phyloP scores from a whole-genome alignment of 2,329 filamentous ascomycete genomes.

The Trichoderma guizhouense region DNA sequence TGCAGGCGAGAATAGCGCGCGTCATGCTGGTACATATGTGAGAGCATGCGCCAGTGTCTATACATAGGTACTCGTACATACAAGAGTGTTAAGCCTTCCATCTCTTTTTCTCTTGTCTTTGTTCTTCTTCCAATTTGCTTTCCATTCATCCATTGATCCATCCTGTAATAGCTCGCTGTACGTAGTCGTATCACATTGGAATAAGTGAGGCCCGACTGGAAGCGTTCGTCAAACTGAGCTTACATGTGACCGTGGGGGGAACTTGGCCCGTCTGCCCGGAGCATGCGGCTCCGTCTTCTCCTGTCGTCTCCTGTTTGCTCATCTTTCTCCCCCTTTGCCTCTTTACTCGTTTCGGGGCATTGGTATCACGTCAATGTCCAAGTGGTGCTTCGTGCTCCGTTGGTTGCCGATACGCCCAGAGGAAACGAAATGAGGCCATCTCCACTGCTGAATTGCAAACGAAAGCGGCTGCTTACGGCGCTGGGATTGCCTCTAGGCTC shows the following conservation, averaged over 20 bases:
- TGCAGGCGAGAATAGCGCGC: constrained; percentile 2
- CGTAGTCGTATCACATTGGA: neutral
- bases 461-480: constrained; percentile 11
- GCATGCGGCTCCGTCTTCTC: neutral
- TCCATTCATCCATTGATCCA: neutral
- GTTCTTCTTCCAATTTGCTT: neutral
- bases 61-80: neutral
- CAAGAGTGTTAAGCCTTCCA: neutral
- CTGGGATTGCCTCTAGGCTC: neutral
- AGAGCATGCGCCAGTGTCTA: neutral
- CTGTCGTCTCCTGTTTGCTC: neutral
- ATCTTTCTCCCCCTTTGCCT: neutral
- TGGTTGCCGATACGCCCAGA: constrained; percentile 20
- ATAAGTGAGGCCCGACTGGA: neutral
- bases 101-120: neutral
- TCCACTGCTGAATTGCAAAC: neutral
- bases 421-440: constrained; percentile 5
- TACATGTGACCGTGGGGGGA: neutral
- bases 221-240: neutral
- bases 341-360: neutral
- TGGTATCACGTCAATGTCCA: neutral
- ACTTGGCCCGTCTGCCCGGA: neutral
- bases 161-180: neutral
- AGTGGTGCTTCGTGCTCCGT: neutral
- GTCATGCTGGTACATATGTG: neutral